These are phyloP conservation scores for Lycium ferocissimum DNA, from an alignment of 257 asterid genomes.

Conservation along the genomic window DNA sequence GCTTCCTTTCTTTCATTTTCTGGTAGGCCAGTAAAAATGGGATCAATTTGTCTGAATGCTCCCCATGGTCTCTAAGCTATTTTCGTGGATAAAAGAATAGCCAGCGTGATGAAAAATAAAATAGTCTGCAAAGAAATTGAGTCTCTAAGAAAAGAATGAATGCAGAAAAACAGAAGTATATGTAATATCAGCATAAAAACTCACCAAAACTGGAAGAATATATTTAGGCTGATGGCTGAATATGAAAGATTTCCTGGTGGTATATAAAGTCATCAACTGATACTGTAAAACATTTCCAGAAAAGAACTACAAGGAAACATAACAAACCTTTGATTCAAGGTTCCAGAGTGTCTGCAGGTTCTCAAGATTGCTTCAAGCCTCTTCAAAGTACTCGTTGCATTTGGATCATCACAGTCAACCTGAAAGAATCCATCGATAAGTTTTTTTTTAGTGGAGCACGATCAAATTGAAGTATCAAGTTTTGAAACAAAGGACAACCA, in stretches of 20 bases:
- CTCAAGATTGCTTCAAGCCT: constrained; percentile 64
- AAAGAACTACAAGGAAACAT: not conserved
- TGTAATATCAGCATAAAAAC: constrained; percentile 30
- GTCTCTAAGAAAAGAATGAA: constrained; percentile 22
- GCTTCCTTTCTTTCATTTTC: not conserved
- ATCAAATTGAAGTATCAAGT: not conserved
- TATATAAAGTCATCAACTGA: constrained; percentile 25
- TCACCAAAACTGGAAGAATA: constrained; percentile 54
- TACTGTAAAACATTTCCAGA: not conserved
- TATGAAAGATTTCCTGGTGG: constrained; percentile 72
- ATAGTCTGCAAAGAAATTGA: constrained; percentile 55
- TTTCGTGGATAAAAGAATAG: constrained; percentile 33
- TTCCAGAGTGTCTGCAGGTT: constrained; percentile 85
- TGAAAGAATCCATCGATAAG: constrained; percentile 26
- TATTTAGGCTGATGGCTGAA: constrained; percentile 53
- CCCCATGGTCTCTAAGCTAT: no score
- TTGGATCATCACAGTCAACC: constrained; percentile 80
- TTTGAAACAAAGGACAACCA: not conserved
- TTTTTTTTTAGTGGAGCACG: not conserved
- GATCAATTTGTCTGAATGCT: not conserved
- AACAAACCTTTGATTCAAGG: constrained; percentile 48
- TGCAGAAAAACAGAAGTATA: not conserved
- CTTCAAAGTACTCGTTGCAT: constrained; percentile 68
- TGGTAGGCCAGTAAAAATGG: not conserved
- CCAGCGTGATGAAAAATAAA: constrained; percentile 59